phyloP scores from a whole-genome alignment of 1,284 basidiomycete species.

The Naganishia sp. region DNA sequence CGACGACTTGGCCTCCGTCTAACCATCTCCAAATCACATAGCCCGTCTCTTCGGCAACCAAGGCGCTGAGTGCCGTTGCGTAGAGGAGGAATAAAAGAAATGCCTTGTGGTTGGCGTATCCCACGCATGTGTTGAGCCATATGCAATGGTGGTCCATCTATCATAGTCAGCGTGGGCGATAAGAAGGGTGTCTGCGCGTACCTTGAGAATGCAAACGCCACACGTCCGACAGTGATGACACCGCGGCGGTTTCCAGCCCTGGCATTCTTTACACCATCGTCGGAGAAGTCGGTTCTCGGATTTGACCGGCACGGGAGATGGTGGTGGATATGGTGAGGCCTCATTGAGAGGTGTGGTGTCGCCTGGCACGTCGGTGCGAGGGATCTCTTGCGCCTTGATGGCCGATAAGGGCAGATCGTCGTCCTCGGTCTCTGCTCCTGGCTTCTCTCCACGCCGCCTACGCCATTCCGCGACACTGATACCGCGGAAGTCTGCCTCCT shows the following conservation, averaged over 20 bases:
- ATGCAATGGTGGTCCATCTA: conserved; percentile 77
- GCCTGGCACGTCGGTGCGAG: not conserved
- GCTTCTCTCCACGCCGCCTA: not conserved
- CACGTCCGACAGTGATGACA: conserved; percentile 80
- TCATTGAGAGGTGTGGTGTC: no score
- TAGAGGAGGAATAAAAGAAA: conserved; percentile 79
- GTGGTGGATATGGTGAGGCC: conserved; percentile 5
- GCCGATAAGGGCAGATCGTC: conserved; percentile 26
- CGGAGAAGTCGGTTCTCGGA: not conserved
- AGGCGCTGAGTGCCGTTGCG: conserved; percentile 65
- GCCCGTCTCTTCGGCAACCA: conserved; percentile 63
- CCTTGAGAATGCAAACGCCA: conserved; percentile 76
- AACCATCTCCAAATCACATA: conserved; percentile 69
- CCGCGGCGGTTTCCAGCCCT: conserved; percentile 69
- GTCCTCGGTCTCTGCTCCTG: conserved; percentile 5
- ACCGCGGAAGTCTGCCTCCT: conserved; percentile 27
- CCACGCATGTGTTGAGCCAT: conserved; percentile 82
- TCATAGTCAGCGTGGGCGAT: conserved; percentile 4
- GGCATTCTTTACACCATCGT: conserved; percentile 52
- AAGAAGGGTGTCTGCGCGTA: conserved; percentile 59
- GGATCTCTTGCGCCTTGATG: not conserved
- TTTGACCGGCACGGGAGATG: not conserved
- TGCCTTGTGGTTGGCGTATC: conserved; percentile 79
- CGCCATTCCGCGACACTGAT: conserved; percentile 17
- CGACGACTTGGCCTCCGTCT: conserved; percentile 62